Evolutionary conservation across 2,329 filamentous ascomycete species (phyloP).

Genomic region (Blastomyces parvus): DNA sequence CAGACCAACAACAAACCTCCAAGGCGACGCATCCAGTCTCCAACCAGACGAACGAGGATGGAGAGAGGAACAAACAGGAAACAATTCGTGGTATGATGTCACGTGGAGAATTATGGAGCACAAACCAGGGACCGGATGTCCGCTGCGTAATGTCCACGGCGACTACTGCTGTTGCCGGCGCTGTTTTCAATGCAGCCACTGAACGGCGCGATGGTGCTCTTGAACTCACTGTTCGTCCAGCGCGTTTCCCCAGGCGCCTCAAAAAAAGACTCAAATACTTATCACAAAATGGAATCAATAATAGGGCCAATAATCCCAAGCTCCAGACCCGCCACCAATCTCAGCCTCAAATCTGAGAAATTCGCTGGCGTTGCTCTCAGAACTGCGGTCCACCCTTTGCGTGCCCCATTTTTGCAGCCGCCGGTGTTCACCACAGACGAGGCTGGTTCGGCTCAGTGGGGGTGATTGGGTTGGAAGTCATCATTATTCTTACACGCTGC

Average conservation of each 20-base stretch:
- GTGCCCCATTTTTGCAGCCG: not conserved
- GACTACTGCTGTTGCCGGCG: too few species aligned
- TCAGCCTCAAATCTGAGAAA: not conserved
- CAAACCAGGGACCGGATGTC: too few species aligned
- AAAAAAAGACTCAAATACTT: not conserved
- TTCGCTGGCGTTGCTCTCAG: not conserved
- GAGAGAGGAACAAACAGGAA: not conserved
- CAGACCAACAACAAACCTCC: not conserved
- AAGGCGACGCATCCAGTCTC: not conserved
- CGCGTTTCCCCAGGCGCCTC: too few species aligned
- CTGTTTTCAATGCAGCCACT: too few species aligned
- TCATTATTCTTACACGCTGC: too few species aligned
- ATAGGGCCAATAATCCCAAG: not conserved
- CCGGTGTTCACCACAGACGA: not conserved
- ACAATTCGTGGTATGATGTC: not conserved
- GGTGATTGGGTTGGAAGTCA: not conserved
- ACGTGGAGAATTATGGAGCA: not conserved
- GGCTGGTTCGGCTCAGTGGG: not conserved
- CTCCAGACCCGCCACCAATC: not conserved
- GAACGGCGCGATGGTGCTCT: too few species aligned
- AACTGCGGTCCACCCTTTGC: not conserved
- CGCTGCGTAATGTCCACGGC: too few species aligned
- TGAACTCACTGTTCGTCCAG: too few species aligned
- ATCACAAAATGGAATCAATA: not conserved
- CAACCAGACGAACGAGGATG: not conserved